These are phyloP conservation scores for Lactifluus echinatus DNA, from an alignment of 768 basidiomycete species.

Conservation along the genomic window DNA sequence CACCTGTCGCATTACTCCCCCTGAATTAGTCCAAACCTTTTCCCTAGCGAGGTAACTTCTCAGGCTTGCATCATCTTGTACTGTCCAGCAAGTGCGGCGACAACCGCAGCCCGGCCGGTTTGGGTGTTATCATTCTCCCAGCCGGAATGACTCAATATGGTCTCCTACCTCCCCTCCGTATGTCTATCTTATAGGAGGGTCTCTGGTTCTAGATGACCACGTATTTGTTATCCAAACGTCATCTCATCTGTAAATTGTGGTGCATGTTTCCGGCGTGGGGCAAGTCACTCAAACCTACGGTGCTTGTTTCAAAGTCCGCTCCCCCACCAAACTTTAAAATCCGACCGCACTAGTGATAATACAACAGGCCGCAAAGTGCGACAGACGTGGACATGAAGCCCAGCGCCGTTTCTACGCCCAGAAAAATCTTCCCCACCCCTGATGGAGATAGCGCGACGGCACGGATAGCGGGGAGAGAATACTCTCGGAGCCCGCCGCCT, in stretches of 20 bases:
- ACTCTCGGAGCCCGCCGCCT: not conserved
- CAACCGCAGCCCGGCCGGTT: no score
- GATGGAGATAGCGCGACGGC: not conserved
- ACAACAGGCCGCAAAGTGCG: not conserved
- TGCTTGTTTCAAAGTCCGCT: not conserved
- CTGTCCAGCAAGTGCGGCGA: no score
- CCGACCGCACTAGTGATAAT: not conserved
- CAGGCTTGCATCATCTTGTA: not conserved
- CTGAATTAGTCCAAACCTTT: not conserved
- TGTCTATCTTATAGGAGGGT: not conserved
- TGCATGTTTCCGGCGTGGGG: not conserved
- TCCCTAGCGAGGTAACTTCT: not conserved
- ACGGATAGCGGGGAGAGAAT: not conserved
- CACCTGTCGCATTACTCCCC: not conserved
- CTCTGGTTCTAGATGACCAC: not conserved
- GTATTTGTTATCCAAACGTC: not conserved
- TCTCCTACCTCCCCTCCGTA: not conserved
- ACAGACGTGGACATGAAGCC: not conserved
- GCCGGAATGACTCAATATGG: not conserved
- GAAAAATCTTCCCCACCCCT: not conserved
- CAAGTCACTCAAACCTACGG: not conserved
- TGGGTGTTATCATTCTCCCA: not conserved
- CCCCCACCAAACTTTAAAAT: slow-evolving; percentile 4
- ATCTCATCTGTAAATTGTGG: not conserved
- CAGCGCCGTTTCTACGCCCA: not conserved